Evolutionary conservation across 1,139 yeast species (phyloP).

Genomic region (Saccharomyces pastorianus): DNA sequence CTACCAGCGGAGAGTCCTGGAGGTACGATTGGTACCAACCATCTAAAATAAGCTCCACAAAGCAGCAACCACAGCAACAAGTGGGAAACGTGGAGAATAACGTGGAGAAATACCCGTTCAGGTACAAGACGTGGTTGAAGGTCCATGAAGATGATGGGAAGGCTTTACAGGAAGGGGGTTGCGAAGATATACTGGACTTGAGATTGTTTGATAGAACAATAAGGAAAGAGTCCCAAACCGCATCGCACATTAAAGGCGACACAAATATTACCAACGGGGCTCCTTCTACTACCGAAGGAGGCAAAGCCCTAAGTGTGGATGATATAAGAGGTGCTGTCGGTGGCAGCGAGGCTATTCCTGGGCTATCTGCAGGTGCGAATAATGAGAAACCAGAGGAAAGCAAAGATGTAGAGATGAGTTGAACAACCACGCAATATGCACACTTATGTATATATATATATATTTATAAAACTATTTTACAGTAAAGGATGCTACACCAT

Average conservation of each 20-base stretch:
- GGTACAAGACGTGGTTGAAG: conserved; percentile 20
- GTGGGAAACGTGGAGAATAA: conserved; percentile 6
- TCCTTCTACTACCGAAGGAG: conserved; percentile 1
- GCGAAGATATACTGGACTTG: conserved; percentile 9
- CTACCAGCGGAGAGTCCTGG: conserved; percentile 18
- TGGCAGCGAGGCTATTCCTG: conserved; percentile 43
- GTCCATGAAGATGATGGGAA: conserved; percentile 5
- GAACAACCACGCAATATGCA: conserved; percentile 2
- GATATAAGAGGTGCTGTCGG: conserved; percentile 64
- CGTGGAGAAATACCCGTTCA: conserved; percentile 16
- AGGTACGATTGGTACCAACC: conserved; percentile 25
- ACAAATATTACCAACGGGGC: background rate
- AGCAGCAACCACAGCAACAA: conserved; percentile 4
- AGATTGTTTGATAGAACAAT: conserved; percentile 15
- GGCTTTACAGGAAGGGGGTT: background rate
- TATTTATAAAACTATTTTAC: conserved; percentile 6
- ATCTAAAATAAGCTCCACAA: conserved; percentile 2
- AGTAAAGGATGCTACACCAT: conserved; percentile 40
- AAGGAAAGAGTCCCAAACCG: conserved; percentile 3
- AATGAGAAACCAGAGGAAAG: conserved; percentile 15
- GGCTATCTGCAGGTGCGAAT: conserved; percentile 31
- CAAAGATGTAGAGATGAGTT: conserved; percentile 9
- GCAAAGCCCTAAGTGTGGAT: conserved; percentile 41
- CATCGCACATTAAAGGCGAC: background rate
- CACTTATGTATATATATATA: background rate